Percentiles rank a stretch among this genome's conserved stretches.
phyloP scores from a whole-genome alignment of 208 protist genomes.

The Crithidia bombi region DNA sequence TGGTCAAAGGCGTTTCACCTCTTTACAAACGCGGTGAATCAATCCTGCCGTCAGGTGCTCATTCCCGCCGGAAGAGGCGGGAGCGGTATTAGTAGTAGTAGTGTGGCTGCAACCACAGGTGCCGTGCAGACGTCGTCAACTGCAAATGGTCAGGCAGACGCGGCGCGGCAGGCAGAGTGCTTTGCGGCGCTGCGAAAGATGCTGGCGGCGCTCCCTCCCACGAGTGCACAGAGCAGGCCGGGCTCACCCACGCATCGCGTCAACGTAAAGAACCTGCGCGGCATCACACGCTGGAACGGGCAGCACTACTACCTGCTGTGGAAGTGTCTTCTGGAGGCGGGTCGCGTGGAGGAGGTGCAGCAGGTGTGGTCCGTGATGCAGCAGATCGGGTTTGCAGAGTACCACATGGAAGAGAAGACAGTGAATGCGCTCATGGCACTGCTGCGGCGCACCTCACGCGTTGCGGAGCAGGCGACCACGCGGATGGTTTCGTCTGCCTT shows the following conservation, averaged over 20 bases:
- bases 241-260: background rate
- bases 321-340: slow-evolving; percentile 58
- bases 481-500: slow-evolving; percentile 14
- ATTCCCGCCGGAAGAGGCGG: background rate
- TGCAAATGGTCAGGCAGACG: slow-evolving; percentile 2
- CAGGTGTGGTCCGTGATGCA: slow-evolving; percentile 76
- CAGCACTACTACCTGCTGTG: slow-evolving; percentile 75
- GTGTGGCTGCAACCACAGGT: no score
- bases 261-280: slow-evolving; percentile 31
- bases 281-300: slow-evolving; percentile 72
- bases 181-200: slow-evolving; percentile 44
- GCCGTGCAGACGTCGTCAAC: background rate
- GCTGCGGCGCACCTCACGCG: slow-evolving; percentile 26
- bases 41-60: slow-evolving; percentile 29
- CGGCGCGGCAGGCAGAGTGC: slow-evolving; percentile 29
- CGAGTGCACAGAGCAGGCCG: background rate
- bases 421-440: slow-evolving; percentile 65
- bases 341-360: slow-evolving; percentile 53
- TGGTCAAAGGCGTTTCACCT: slow-evolving; percentile 58
- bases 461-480: slow-evolving; percentile 17
- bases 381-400: slow-evolving; percentile 65
- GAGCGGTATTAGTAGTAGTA: no score
- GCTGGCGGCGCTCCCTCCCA: slow-evolving; percentile 38
- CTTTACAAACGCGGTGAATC: slow-evolving; percentile 55
- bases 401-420: slow-evolving; percentile 59